A percentile compares a stretch with the other conserved stretches of the same genome.
Evolutionary conservation across 2,329 filamentous ascomycete species (phyloP).

Genomic region (Talaromyces pinophilus): DNA sequence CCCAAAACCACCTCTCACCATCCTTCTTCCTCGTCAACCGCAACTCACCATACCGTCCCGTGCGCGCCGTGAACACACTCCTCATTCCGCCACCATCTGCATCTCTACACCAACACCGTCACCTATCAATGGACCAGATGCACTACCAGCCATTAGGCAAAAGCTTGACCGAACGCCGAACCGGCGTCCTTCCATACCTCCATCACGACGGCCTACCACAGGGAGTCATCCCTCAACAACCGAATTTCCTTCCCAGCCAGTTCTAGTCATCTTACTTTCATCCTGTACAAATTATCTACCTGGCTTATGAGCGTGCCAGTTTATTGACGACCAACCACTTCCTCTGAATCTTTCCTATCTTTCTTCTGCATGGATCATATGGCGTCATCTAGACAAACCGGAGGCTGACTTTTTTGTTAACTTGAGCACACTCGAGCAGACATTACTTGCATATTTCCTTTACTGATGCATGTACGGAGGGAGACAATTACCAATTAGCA

Average conservation of each 20-base stretch:
- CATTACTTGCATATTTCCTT: constrained; percentile 8
- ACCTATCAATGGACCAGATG: constrained; percentile 68
- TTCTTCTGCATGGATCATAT: constrained; percentile 14
- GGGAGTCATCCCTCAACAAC: constrained; percentile 29
- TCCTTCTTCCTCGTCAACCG: constrained; percentile 61
- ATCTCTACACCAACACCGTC: constrained; percentile 73
- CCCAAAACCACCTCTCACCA: constrained; percentile 29
- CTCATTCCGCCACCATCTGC: constrained; percentile 81
- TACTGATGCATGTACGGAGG: constrained; percentile 2
- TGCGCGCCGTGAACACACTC: constrained; percentile 86
- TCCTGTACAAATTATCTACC: constrained; percentile 18
- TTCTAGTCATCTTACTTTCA: constrained; percentile 27
- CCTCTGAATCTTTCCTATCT: not conserved
- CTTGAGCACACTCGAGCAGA: constrained; percentile 13
- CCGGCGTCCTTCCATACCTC: constrained; percentile 66
- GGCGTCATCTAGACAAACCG: constrained; percentile 17
- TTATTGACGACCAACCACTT: not conserved
- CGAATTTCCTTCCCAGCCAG: constrained; percentile 34
- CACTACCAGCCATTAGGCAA: constrained; percentile 78
- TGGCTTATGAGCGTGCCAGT: constrained; percentile 14
- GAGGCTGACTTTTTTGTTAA: not conserved
- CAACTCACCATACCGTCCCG: constrained; percentile 87
- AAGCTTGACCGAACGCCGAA: constrained; percentile 63
- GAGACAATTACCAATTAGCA: constrained; percentile 17
- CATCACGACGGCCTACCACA: constrained; percentile 48